Evolutionary conservation across 176 grass and related monocot species (phyloP).

Genomic region (Poa annua): DNA sequence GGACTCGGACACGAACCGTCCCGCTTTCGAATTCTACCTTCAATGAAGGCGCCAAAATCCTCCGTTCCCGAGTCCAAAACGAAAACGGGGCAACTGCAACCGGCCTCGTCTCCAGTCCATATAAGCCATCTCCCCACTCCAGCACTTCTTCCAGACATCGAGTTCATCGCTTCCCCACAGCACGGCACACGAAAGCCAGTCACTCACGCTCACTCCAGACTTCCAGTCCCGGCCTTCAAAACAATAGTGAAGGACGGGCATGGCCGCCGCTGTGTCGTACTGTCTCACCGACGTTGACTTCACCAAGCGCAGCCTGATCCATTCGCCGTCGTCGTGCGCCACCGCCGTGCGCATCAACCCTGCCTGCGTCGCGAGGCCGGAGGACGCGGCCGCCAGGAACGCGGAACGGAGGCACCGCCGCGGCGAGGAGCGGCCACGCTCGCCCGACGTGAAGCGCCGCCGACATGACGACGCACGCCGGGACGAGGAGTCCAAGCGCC

Average conservation of each 20-base stretch:
- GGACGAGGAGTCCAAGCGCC: slow-evolving; percentile 7
- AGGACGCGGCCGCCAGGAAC: not conserved
- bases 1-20: not conserved
- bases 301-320: not conserved
- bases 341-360: not conserved
- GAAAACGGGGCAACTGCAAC: not conserved
- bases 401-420: not conserved
- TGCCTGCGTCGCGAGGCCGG: not conserved
- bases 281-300: not conserved
- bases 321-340: not conserved
- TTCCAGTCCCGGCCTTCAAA: not conserved
- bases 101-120: not conserved
- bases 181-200: not conserved
- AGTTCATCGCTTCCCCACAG: not conserved
- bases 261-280: slow-evolving; percentile 3
- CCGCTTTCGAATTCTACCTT: not conserved
- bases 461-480: not conserved
- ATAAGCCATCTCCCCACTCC: not conserved
- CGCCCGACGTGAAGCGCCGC: not conserved
- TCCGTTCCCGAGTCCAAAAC: not conserved
- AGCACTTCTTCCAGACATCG: not conserved
- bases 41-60: not conserved
- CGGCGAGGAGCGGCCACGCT: not conserved
- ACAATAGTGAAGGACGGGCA: not conserved
- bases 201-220: not conserved